Evolutionary conservation across 2,329 filamentous ascomycete genomes (phyloP), one percentile per base, ranked within the genome.

Genomic region (Arthroderma sp.): DNA sequence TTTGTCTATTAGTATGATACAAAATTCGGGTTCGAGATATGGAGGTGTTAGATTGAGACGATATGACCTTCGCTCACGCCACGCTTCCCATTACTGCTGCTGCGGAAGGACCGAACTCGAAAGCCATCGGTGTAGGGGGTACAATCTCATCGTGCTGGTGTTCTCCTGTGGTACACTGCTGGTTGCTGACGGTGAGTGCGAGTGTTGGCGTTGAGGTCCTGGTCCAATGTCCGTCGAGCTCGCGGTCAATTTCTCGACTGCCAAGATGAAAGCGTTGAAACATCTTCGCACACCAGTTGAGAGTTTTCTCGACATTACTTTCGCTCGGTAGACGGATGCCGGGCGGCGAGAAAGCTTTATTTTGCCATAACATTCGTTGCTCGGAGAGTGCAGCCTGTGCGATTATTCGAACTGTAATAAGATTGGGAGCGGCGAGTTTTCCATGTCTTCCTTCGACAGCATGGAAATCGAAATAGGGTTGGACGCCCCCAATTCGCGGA

Each of bases 361-460:
- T 29, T 6, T 45, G 41, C 39, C 9, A 7, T 34, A 38, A 27
- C 6, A n/a, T 27, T 11, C 29, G 29, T 30, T 30, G 56, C 42
- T 66, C 61, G 28, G 50, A 50, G 29, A 58, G 47, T 3, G 63
- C 64, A 7, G 52, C 55, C 46, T 58, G 57, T 1, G 59, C 54
- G 43, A 67, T 60, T 30, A 65, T 60, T 34, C 62, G 56, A 42
- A 65, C 52, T 7, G 61, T 62, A 36, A 55, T 60, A 8, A 61
- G 43, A 42, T 64, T 56, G 3, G 64, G 61, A 29, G 57, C 40
- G 5, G 59, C 55, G 4, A 56, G 46, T 39, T 63, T 63, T 28
- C 49, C 49, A 40, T 55, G 52, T 2, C 51, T 42, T 6, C 58
- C 49, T 15, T 44, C 33, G 46, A 55, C 49, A 53, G 57, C 59